These are phyloP conservation scores for Aspergillus pseudoterreus DNA, from an alignment of 2,329 filamentous ascomycete genomes.

Conservation along the genomic window DNA sequence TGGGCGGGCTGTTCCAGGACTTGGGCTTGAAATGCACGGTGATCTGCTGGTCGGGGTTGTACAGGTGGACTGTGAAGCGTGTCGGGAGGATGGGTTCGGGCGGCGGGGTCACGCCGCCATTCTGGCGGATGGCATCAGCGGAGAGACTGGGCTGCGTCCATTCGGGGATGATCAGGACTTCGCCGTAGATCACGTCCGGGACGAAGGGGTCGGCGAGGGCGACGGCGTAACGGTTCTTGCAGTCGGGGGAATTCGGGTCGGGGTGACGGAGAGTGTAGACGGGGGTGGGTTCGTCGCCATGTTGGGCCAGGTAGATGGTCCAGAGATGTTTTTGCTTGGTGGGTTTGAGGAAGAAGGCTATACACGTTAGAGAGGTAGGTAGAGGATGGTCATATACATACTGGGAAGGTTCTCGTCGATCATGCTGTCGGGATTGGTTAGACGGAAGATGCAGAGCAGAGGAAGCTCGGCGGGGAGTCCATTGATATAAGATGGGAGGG, in stretches of 20 bases:
- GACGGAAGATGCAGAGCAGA: neutral
- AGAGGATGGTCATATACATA: constrained; percentile 26
- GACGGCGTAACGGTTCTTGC: constrained; percentile 80
- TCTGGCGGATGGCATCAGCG: constrained; percentile 70
- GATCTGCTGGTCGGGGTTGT: constrained; percentile 87
- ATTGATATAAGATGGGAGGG: no score
- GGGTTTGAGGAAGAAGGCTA: constrained; percentile 60
- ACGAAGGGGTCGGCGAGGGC: constrained; percentile 80
- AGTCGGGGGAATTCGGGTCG: constrained; percentile 64
- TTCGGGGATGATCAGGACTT: constrained; percentile 78
- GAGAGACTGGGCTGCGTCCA: constrained; percentile 82
- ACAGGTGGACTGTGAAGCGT: constrained; percentile 79
- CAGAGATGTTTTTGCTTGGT: constrained; percentile 40
- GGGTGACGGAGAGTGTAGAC: constrained; percentile 77
- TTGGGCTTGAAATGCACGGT: constrained; percentile 64
- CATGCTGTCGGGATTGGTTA: constrained; percentile 53
- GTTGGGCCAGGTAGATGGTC: constrained; percentile 52
- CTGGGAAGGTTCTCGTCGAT: constrained; percentile 91
- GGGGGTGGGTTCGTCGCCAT: constrained; percentile 75
- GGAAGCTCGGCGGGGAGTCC: neutral
- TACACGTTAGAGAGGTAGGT: neutral
- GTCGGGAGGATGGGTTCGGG: constrained; percentile 72
- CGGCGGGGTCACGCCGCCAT: constrained; percentile 62
- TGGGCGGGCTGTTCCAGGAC: constrained; percentile 73
- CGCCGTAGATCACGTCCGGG: constrained; percentile 77